phyloP scores from a whole-genome alignment of 192 early-diverging fungal species.

The Backusella australiensis region DNA sequence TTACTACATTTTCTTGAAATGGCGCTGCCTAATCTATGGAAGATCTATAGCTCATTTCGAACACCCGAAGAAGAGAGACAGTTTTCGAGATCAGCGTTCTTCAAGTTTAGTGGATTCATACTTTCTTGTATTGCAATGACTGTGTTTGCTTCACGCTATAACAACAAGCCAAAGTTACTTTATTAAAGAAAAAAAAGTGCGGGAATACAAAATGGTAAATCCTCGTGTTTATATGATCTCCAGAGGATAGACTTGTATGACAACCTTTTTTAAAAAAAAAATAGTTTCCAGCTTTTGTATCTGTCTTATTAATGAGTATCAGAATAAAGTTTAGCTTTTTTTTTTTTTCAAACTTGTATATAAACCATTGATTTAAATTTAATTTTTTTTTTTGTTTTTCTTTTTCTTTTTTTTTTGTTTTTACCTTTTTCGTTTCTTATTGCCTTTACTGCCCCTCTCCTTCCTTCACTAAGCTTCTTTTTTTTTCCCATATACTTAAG shows the following conservation, averaged over 20 bases:
- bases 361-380: neutral
- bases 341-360: neutral
- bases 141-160: conserved; percentile 29
- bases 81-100: conserved; percentile 55
- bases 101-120: conserved; percentile 59
- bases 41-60: conserved; percentile 54
- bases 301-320: neutral
- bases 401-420: neutral
- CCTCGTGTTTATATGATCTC: neutral
- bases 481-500: neutral
- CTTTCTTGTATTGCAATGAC: conserved; percentile 59
- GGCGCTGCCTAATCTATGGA: conserved; percentile 55
- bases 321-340: neutral
- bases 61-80: conserved; percentile 60
- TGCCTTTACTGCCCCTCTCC: neutral
- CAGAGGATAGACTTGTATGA: conserved; percentile 3
- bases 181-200: neutral
- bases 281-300: neutral
- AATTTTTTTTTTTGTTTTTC: neutral
- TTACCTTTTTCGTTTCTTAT: neutral
- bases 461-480: neutral
- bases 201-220: neutral
- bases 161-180: conserved; percentile 21
- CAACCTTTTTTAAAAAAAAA: no score
- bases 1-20: conserved; percentile 19